Evolutionary conservation across 257 asterid species (phyloP).

Genomic region (Ajuga chamaepitys): DNA sequence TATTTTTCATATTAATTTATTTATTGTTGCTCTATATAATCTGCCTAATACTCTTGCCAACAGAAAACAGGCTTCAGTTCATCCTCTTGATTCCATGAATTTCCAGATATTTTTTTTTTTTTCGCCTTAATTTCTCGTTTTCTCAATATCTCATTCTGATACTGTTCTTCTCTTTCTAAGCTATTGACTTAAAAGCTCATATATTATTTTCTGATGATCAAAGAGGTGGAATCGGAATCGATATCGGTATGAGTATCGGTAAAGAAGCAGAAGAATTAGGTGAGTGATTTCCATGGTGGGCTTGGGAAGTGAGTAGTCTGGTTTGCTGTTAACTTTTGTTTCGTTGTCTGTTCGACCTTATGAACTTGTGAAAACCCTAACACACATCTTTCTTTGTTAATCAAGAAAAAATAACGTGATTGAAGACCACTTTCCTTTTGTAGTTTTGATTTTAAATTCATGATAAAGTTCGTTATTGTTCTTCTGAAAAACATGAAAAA

Average conservation of each 20-base stretch:
- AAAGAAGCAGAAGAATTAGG: constrained; percentile 1
- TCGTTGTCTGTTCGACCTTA: constrained; percentile 90
- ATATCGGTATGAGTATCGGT: not conserved
- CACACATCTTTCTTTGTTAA: not conserved
- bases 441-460: not conserved
- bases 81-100: not conserved
- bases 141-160: no score
- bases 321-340: constrained; percentile 36
- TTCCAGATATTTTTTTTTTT: not conserved
- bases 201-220: no score
- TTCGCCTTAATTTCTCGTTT: not conserved
- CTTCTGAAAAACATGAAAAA: no score
- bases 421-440: not conserved
- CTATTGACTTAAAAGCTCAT: no score
- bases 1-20: not conserved
- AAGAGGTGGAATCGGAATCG: not conserved
- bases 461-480: no score
- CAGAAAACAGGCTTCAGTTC: not conserved
- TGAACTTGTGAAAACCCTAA: constrained; percentile 33
- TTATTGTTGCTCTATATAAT: constrained; percentile 6
- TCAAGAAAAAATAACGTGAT: not conserved
- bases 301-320: constrained; percentile 61
- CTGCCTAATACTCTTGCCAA: constrained; percentile 4
- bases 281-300: constrained; percentile 52
- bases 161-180: not conserved